Evolutionary conservation across 2,329 filamentous ascomycete genomes (phyloP), one percentile per base, ranked within the genome.

Genomic region (Aspergillus pseudoglaucus): DNA sequence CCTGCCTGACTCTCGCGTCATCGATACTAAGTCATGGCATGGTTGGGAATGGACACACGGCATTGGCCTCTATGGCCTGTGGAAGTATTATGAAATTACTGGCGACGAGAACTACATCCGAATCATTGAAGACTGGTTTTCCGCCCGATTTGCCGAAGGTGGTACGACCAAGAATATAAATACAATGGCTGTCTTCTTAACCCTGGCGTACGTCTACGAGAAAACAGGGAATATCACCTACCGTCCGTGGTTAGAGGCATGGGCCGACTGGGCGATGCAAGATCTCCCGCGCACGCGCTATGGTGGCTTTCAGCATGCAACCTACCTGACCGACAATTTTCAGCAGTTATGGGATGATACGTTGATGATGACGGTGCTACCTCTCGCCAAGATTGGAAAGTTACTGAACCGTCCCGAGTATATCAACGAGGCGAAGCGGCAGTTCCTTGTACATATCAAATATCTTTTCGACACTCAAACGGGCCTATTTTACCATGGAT

Each of bases 311-410:
- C 85, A 89, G 66, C 86, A 87, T 66, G 80, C 85, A 51, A 90
- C 87, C 0, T 90, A 90, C 57, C 68, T 84, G 27, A 77, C 81
- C 2, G 76, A 79, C 53, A 89, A 91, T 66, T 75, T 82, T 52
- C 78, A 88, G 63, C 84, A 90, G 70, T 75, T 90, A 18, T 91
- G 87, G 87, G 87, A 90, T 56, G 87, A 91, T 63, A 91, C 87
- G 5, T 75, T 91, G 40, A 90, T 91, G 87, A 91, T 91, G 87
- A 90, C 85, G 0, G 87, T 89, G 5, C 71, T 90, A 67, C 87
- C 87, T 1, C 74, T 90, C 15, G 86, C 86, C 15, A 90, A 90
- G 71, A 90, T 90, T 51, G 87, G 87, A 1, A 76, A 83, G 47
- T 72, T 89, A 3, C 76, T 91, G 2, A 74, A 79, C 51, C 74